Conservation (phyloP, 2,329 filamentous ascomycete species). For the Fusarium circinatum region DNA sequence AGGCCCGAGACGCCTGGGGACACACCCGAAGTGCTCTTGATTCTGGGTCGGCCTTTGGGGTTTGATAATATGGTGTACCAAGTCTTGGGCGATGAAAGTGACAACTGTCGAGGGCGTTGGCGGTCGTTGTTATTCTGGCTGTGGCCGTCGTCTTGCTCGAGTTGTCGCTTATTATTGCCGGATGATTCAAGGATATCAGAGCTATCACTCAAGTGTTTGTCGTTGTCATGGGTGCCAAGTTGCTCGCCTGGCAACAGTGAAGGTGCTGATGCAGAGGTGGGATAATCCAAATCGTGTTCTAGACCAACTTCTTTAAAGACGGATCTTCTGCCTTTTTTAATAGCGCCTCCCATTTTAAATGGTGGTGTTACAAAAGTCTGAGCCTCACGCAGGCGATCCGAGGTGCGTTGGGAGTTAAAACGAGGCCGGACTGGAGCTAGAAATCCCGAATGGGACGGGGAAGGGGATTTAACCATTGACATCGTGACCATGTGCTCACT, state of each 20-base stretch:
- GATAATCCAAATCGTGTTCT: constrained; percentile 48
- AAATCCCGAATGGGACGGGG: constrained; percentile 31
- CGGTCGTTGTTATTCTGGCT: constrained; percentile 6
- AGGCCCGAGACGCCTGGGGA: constrained; percentile 55
- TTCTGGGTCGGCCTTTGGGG: constrained; percentile 52
- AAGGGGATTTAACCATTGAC: constrained; percentile 34
- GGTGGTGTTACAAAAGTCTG: constrained; percentile 51
- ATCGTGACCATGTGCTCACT: constrained; percentile 20
- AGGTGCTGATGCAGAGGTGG: constrained; percentile 24
- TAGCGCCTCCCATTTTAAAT: constrained; percentile 56
- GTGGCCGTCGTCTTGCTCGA: constrained; percentile 8
- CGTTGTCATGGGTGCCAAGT: constrained; percentile 38
- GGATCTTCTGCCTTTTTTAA: constrained; percentile 61
- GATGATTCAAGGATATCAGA: constrained; percentile 32
- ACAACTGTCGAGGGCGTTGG: constrained; percentile 24
- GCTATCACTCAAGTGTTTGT: constrained; percentile 47
- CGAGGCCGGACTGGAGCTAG: constrained; percentile 52
- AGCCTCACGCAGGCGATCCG: constrained; percentile 62
- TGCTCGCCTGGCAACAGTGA: constrained; percentile 21
- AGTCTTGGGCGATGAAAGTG: constrained; percentile 42
- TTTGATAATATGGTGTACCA: constrained; percentile 59
- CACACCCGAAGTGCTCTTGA: constrained; percentile 56
- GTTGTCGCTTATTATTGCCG: constrained; percentile 6
- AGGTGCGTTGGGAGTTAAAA: constrained; percentile 62
- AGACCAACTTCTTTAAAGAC: constrained; percentile 64